Percentiles rank a stretch among this genome's conserved stretches.
phyloP scores from a whole-genome alignment of 148 eudicot genomes.

The Mesembryanthemum crystallinum region DNA sequence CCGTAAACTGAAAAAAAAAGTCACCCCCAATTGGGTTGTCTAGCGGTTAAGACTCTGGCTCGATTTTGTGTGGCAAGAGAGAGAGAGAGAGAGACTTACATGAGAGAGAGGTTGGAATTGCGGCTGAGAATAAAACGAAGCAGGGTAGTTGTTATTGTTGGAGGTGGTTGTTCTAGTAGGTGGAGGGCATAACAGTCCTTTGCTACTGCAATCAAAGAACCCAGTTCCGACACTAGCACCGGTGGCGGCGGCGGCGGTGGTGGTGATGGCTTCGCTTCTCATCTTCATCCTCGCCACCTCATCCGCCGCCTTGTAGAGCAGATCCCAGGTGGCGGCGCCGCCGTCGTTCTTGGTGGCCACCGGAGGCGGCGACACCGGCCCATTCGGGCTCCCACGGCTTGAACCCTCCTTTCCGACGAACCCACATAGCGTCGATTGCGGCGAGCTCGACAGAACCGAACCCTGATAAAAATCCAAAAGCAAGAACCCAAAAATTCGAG shows the following conservation, averaged over 20 bases:
- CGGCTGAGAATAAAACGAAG: constrained; percentile 14
- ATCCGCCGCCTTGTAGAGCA: constrained; percentile 54
- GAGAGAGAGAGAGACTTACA: too few species aligned
- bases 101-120: constrained; percentile 30
- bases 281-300: constrained; percentile 56
- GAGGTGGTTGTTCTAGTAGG: constrained; percentile 11
- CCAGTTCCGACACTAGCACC: constrained; percentile 24
- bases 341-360: not conserved
- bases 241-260: not conserved
- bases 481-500: not conserved
- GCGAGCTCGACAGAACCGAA: constrained; percentile 45
- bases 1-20: too few species aligned
- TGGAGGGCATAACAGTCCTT: constrained; percentile 17
- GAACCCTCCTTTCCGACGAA: constrained; percentile 35
- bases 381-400: constrained; percentile 42
- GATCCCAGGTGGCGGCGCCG: constrained; percentile 34
- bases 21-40: too few species aligned
- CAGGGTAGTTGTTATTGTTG: constrained; percentile 5
- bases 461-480: constrained; percentile 10
- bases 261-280: constrained; percentile 18
- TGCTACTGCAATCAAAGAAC: constrained; percentile 31
- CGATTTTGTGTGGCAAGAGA: too few species aligned
- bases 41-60: too few species aligned
- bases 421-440: constrained; percentile 59
- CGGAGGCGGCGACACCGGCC: constrained; percentile 30